Percentiles rank a stretch among this genome's conserved stretches.
phyloP scores from a whole-genome alignment of 345 rosid species.

The Syzygium grande region DNA sequence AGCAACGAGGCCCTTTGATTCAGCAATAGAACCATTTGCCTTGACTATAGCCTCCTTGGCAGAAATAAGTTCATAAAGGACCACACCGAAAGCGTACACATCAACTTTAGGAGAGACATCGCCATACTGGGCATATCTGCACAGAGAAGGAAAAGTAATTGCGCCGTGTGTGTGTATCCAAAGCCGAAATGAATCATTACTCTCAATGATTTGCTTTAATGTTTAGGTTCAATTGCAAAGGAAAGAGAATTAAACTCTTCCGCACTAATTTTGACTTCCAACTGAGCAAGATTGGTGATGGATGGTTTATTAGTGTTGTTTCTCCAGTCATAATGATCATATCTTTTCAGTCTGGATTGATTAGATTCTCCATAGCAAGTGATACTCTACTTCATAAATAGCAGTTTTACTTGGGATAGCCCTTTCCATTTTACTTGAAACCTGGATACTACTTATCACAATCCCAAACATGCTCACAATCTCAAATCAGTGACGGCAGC shows the following conservation, averaged over 20 bases:
- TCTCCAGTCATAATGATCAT: background rate
- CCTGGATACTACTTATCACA: background rate
- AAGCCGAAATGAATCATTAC: background rate
- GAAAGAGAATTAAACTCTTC: background rate
- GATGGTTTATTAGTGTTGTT: background rate
- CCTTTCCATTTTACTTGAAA: background rate
- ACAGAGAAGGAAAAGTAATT: background rate
- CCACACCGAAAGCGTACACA: constrained; percentile 95
- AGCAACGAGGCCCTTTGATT: constrained; percentile 79
- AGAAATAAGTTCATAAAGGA: constrained; percentile 87
- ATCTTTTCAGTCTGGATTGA: background rate
- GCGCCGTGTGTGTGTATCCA: background rate
- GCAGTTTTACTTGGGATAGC: background rate
- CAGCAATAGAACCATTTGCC: constrained; percentile 31
- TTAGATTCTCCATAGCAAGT: background rate
- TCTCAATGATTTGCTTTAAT: background rate
- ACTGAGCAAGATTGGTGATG: background rate
- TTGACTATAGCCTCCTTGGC: constrained; percentile 85
- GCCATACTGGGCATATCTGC: constrained; percentile 79
- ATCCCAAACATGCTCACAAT: background rate
- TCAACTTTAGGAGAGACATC: constrained; percentile 91
- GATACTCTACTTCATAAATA: background rate
- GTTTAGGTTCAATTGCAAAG: background rate
- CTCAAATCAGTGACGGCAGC: background rate
- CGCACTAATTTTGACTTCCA: background rate